Evolutionary conservation across 2,329 filamentous ascomycete species (phyloP), one percentile per base, ranked within the genome.

Genomic region (Davidsoniella virescens): DNA sequence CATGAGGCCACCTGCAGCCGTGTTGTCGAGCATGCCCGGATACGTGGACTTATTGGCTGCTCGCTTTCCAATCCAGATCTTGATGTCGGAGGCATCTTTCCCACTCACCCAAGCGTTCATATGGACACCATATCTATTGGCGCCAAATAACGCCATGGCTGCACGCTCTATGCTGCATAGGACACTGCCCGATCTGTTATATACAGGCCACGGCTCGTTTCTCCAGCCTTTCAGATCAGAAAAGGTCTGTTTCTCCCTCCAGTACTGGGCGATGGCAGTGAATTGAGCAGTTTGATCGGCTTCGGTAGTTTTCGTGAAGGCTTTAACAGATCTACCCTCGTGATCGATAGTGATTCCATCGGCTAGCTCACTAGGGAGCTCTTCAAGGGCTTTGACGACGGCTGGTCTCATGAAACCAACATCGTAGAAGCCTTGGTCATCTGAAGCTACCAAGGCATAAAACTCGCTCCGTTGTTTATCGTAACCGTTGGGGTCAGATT

Each of bases 21-120:
- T 87, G 63, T 96, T 98, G 64, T 98, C 92, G 56, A 98, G 70
- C 75, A 95, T 88, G n/a, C 83, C 75, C 0, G 83, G 82, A 61
- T 90, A 98, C 0, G 87, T 95, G 56, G 84, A 78, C 69, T 96
- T 98, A 52, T 70, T 75, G 47, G 70, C 70, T 10, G 87, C 76
- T 8, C 92, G 74, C 43, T 80, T 75, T 3, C 92, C 84, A 1
- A 94, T 76, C 90, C 92, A 96, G 39, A 98, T 71, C 59, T 78
- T 81, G 42, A 94, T 65, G 38, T 63, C 64, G 4, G 61, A 60
- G 14, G 56, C 51, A 3, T 58, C 51, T 16, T 20, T 44, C 44
- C 63, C 63, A 18, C 67, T 63, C 20, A 82, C 73, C 59, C 84
- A 94, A 4, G 76, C 84, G 25, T 78, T 84, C 75, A 93, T 77